Evolutionary conservation across 2,329 filamentous ascomycete genomes (phyloP).

Genomic region (Ramularia collo-cygni): DNA sequence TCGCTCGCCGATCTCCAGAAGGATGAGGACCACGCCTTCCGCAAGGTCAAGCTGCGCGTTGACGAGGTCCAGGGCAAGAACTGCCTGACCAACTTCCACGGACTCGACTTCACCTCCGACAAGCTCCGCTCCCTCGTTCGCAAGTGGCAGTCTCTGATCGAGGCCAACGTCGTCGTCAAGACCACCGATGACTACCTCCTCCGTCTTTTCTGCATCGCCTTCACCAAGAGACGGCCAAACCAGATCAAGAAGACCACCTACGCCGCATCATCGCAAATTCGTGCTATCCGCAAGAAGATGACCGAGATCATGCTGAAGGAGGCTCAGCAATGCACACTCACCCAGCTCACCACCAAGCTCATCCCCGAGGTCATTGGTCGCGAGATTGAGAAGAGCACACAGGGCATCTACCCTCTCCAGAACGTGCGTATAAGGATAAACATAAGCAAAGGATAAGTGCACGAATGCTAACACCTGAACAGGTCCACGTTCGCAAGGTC

Average conservation of each 20-base stretch:
- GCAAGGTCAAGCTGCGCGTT: slow-evolving; percentile 97
- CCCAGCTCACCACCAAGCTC: slow-evolving; percentile 95
- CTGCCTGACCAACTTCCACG: slow-evolving; percentile 99
- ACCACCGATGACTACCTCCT: slow-evolving; percentile 99
- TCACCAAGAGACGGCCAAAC: slow-evolving; percentile 98
- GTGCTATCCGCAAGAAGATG: slow-evolving; percentile 99
- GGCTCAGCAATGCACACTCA: slow-evolving; percentile 86
- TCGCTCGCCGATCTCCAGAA: slow-evolving; percentile 98
- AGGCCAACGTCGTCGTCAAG: slow-evolving; percentile 99
- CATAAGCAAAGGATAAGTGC: neutral
- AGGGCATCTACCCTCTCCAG: slow-evolving; percentile 99
- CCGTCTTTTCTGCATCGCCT: slow-evolving; percentile 96
- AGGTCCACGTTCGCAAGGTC: slow-evolving; percentile 99
- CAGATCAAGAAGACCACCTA: slow-evolving; percentile 99
- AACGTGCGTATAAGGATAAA: slow-evolving; percentile 58
- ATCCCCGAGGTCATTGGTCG: slow-evolving; percentile 99
- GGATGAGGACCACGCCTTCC: slow-evolving; percentile 99
- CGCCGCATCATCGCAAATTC: slow-evolving; percentile 92
- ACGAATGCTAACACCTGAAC: slow-evolving; percentile 30
- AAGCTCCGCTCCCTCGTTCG: slow-evolving; percentile 98
- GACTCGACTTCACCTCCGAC: slow-evolving; percentile 99
- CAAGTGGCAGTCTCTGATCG: slow-evolving; percentile 99
- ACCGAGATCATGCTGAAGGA: slow-evolving; percentile 97
- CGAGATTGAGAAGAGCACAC: slow-evolving; percentile 98
- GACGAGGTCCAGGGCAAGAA: slow-evolving; percentile 99